These are phyloP conservation scores for Centaurea solstitialis DNA, from an alignment of 129 eudicot genomes.

Conservation along the genomic window DNA sequence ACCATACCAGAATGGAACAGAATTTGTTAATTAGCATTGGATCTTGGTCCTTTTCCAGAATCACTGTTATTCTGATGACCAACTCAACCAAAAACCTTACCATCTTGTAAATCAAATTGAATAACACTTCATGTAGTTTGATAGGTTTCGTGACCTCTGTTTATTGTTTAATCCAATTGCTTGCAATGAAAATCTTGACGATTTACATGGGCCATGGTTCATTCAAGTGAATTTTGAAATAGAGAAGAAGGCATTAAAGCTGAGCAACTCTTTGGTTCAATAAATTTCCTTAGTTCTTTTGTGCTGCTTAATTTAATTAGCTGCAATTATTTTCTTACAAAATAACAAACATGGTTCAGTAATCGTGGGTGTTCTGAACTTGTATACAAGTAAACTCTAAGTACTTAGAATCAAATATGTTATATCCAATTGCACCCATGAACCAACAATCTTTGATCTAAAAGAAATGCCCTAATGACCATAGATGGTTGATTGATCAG, in stretches of 20 bases:
- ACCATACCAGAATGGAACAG: neutral
- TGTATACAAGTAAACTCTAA: neutral
- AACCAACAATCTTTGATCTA: neutral
- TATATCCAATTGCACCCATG: neutral
- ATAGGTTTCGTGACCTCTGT: neutral
- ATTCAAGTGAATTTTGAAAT: neutral
- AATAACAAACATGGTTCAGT: neutral
- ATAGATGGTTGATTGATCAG: neutral
- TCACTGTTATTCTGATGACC: neutral
- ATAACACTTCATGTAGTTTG: neutral
- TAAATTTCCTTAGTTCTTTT: neutral
- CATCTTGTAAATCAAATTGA: neutral
- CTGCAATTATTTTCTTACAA: neutral
- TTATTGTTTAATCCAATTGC: neutral
- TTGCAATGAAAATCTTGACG: neutral
- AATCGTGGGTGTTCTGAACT: neutral
- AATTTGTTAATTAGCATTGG: neutral
- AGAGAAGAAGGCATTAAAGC: neutral
- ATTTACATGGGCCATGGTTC: neutral
- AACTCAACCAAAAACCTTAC: neutral
- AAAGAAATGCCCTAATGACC: neutral
- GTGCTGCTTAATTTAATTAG: neutral
- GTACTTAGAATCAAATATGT: neutral
- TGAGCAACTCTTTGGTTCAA: neutral
- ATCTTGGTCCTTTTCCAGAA: neutral